Evolutionary conservation across 2,329 filamentous ascomycete species (phyloP), one percentile per base, ranked within the genome.

Genomic region (Lecanicillium sp.): DNA sequence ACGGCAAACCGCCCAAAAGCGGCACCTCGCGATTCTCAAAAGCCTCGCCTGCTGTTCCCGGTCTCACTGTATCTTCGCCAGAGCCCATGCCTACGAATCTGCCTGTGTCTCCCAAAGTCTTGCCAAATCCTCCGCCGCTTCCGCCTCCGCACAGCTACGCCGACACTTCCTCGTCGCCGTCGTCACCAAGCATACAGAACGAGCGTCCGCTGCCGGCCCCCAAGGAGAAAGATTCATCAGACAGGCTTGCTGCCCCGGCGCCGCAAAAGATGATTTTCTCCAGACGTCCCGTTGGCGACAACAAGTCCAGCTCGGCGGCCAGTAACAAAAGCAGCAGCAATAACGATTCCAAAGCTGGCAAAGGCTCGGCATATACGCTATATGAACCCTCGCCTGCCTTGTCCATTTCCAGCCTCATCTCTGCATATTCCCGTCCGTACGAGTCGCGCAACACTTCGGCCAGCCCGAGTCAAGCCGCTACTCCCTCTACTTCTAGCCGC

Each of bases 21-120:
- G 69, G 69, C 49, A 59, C 63, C 39, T 76, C 73, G 48, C 71
- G 72, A 53, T 74, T 73, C 58, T 75, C 73, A 52, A 78, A 78
- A 58, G 72, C 71, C 25, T 59, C 77, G 46, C 73, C 73, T 25
- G 60, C 64, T 40, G 68, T 70, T 51, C 70, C 73, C 38, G 47
- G 46, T 38, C 48, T 45, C 38, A 34, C 22, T 37, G 29, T 6
- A 29, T 32, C 37, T 33, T 28, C 17, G 17, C 20, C 42, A 19
- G 17, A 34, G 40, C 42, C 41, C 30, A 34, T 37, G 33, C 29
- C 14, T 35, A 12, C 16, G n/a, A n/a, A n/a, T n/a, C n/a, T n/a
- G n/a, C n/a, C n/a, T 35, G 47, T 48, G 36, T 41, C 41, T 17
- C 38, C 46, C 33, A 54, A 48, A 43, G 48, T 48, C 32, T 40